These are phyloP conservation scores for Phlyctochytrium planicorne DNA, from an alignment of 192 early-diverging fungal genomes.

Conservation along the genomic window DNA sequence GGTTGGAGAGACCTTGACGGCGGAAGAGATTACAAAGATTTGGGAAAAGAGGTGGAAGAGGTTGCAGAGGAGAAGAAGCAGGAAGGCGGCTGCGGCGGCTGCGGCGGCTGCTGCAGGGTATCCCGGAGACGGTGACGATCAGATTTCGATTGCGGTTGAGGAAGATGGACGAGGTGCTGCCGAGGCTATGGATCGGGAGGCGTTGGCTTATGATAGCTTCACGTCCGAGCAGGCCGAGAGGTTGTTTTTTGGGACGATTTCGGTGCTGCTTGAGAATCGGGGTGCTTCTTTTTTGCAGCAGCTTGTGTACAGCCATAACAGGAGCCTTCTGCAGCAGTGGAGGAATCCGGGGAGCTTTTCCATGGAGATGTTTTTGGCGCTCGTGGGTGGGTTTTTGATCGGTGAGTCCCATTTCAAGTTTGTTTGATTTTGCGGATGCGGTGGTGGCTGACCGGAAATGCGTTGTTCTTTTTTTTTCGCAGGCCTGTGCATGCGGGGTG, in stretches of 20 bases:
- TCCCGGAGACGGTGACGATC: no score
- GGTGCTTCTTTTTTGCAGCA: conserved; percentile 39
- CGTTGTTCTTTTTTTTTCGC: conserved; percentile 17
- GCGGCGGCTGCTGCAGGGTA: no score
- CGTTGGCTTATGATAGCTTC: no score
- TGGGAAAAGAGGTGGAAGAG: conserved; percentile 8
- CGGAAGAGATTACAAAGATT: conserved; percentile 19
- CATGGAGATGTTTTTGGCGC: conserved; percentile 36
- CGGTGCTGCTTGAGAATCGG: conserved; percentile 34
- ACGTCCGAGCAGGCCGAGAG: conserved; percentile 3
- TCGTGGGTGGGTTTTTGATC: conserved; percentile 13
- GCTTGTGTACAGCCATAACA: conserved; percentile 32
- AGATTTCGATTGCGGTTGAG: not conserved
- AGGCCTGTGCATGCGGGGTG: conserved; percentile 8
- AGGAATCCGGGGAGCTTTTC: conserved; percentile 24
- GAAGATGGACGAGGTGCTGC: not conserved
- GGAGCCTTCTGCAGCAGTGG: conserved; percentile 36
- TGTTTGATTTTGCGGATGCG: conserved; percentile 17
- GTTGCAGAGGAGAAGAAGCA: not conserved
- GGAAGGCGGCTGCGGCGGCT: no score
- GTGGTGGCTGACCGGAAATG: conserved; percentile 16
- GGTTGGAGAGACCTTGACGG: conserved; percentile 15
- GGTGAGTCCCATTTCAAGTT: not conserved
- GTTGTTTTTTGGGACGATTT: conserved; percentile 27
- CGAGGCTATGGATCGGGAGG: conserved; percentile 17